Conservation (phyloP, 73 alveolate genomes). For the Halteria grandinella region DNA sequence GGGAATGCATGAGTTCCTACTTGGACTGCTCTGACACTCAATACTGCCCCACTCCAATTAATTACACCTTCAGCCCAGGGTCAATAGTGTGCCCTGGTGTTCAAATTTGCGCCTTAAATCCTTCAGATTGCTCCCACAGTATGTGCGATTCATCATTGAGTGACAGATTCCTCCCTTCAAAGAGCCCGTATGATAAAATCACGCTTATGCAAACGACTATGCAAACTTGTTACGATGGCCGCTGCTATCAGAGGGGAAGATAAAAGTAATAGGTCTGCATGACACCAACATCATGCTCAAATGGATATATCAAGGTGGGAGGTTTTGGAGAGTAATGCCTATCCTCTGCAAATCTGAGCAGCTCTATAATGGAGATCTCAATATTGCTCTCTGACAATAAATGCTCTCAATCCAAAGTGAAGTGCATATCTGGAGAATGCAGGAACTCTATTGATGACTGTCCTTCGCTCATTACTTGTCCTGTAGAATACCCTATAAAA, state of each 20-base stretch:
- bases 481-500: slow-evolving; percentile 51
- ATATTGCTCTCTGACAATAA: slow-evolving; percentile 7
- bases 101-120: slow-evolving; percentile 15
- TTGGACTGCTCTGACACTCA: slow-evolving; percentile 71
- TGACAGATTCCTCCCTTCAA: background rate
- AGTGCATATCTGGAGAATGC: slow-evolving; percentile 71
- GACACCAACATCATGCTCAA: slow-evolving; percentile 37
- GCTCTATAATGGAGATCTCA: background rate
- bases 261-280: slow-evolving; percentile 20
- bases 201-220: background rate
- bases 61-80: slow-evolving; percentile 17
- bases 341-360: background rate
- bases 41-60: slow-evolving; percentile 64
- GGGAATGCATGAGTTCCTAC: slow-evolving; percentile 71
- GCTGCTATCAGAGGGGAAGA: slow-evolving; percentile 16
- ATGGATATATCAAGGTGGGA: slow-evolving; percentile 16
- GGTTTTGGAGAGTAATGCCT: slow-evolving; percentile 46
- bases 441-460: slow-evolving; percentile 73
- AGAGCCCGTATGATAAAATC: slow-evolving; percentile 3
- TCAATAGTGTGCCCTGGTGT: slow-evolving; percentile 42
- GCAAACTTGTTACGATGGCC: slow-evolving; percentile 24
- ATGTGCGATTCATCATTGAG: slow-evolving; percentile 9
- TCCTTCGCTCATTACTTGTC: slow-evolving; percentile 74
- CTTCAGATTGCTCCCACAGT: background rate
- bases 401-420: slow-evolving; percentile 24